Evolutionary conservation across 2,329 filamentous ascomycete species (phyloP).

Genomic region (Cladosporium sp.): DNA sequence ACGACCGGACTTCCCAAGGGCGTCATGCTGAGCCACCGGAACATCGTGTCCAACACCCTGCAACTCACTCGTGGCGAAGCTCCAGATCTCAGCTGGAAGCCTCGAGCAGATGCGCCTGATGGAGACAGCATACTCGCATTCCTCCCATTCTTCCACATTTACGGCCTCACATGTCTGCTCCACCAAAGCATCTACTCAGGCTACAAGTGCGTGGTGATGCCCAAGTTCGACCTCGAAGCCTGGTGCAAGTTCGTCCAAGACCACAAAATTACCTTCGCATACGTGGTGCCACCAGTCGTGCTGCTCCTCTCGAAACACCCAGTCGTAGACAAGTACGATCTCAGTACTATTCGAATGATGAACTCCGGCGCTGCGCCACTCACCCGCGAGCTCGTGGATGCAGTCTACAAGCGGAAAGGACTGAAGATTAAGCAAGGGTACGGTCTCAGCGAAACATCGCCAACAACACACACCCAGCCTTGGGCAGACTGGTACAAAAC

Average conservation of each 20-base stretch:
- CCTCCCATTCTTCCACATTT: conserved; percentile 88
- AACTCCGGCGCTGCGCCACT: conserved; percentile 85
- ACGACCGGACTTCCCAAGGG: conserved; percentile 92
- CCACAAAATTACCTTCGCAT: conserved; percentile 70
- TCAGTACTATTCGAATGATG: conserved; percentile 74
- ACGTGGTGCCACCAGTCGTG: conserved; percentile 80
- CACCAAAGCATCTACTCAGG: conserved; percentile 65
- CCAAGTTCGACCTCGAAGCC: conserved; percentile 75
- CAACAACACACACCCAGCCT: conserved; percentile 66
- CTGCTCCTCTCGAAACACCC: conserved; percentile 78
- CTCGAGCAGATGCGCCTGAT: conserved; percentile 45
- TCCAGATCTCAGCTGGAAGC: conserved; percentile 51
- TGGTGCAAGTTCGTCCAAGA: conserved; percentile 76
- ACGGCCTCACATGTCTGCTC: conserved; percentile 71
- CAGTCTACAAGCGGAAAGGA: conserved; percentile 68
- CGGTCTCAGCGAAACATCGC: conserved; percentile 81
- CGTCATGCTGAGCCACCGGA: conserved; percentile 78
- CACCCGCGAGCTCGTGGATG: conserved; percentile 72
- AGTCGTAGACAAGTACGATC: conserved; percentile 72
- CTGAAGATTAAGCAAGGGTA: conserved; percentile 90
- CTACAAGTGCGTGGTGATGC: conserved; percentile 64
- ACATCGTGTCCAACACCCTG: conserved; percentile 69
- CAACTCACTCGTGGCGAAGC: conserved; percentile 38
- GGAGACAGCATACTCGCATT: conserved; percentile 74
- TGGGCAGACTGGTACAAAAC: conserved; percentile 72